Evolutionary conservation across 2,329 filamentous ascomycete genomes (phyloP).

Genomic region (Sarocladium brachiariae): DNA sequence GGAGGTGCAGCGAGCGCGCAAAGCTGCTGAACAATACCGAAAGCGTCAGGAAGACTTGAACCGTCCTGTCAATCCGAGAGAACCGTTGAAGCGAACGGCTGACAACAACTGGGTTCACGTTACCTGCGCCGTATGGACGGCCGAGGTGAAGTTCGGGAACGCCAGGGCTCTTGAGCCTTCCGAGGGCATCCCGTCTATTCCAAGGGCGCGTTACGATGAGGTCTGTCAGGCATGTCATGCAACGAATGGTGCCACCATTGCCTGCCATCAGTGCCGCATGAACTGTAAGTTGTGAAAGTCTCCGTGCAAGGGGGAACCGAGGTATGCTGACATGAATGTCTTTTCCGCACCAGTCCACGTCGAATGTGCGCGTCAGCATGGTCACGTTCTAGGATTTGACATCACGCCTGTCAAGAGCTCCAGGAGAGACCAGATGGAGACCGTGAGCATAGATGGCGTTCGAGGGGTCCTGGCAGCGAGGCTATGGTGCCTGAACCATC

Average conservation of each 20-base stretch:
- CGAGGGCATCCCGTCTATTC: slow-evolving; percentile 83
- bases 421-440: slow-evolving; percentile 70
- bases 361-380: slow-evolving; percentile 79
- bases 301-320: no score
- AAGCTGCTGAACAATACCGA: slow-evolving; percentile 73
- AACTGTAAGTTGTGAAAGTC: slow-evolving; percentile 34
- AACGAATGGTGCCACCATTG: slow-evolving; percentile 68
- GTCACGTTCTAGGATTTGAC: slow-evolving; percentile 83
- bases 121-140: slow-evolving; percentile 83
- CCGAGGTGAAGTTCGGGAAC: slow-evolving; percentile 88
- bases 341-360: slow-evolving; percentile 58
- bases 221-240: slow-evolving; percentile 79
- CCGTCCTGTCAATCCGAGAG: slow-evolving; percentile 75
- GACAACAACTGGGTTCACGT: slow-evolving; percentile 99
- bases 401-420: slow-evolving; percentile 85
- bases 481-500: slow-evolving; percentile 88
- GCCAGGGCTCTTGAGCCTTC: slow-evolving; percentile 75
- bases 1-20: slow-evolving; percentile 77
- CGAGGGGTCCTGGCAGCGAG: slow-evolving; percentile 76
- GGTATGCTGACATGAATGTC: no score
- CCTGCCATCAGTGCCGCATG: slow-evolving; percentile 67
- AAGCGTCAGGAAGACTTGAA: slow-evolving; percentile 78
- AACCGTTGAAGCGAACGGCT: slow-evolving; percentile 86
- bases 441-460: slow-evolving; percentile 75
- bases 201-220: slow-evolving; percentile 64